Base-by-base conservation (phyloP, 2,329 filamentous ascomycete species). In the Cladophialophora yegresii region DNA sequence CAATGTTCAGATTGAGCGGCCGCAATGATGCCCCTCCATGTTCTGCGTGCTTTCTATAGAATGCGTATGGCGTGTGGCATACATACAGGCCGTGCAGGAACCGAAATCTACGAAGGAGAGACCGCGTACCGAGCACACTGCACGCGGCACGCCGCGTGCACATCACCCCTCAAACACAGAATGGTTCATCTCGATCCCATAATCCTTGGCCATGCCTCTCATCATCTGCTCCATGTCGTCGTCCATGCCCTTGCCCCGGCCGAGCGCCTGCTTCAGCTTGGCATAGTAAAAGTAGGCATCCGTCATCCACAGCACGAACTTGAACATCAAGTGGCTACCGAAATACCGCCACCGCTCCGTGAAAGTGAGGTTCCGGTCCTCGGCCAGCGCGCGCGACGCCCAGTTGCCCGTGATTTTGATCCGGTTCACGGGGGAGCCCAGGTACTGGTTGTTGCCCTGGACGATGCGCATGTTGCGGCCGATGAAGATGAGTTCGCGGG, bases 371-470 rank as follows among this genome's bases (percentile, higher is more conserved):
- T 90, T 85, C 16, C 81, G 83, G 68, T 89, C 87, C 77, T 96
- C 88, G 26, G 89, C 89, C n/a, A 98, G 79, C 59, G 91, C 92
- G 23, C 90, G 83, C 65, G 87, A 91, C 0, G 93, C 93, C 93
- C 93, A 98, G 63, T 87, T 83, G 23, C 93, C 93, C 67, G 95
- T 97, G 75, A 96, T 92, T 80, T 97, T 97, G 76, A 98, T 87
- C 1, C 95, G 83, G 76, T 96, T 93, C 50, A 96, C 92, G 0
- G 93, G 93, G 0, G 88, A 91, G 23, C 92, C 92, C 58, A 96
- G 84, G 77, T 90, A 93, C 74, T 96, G 92, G 75, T 96, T 96
- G 77, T 96, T 96, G 5, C 89, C 91, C 77, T 96, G 92, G 1
- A 96, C 92, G 72, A 97, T 96, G 59, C 93, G 87, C 82, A 96